Evolutionary conservation across 371 early-diverging fungal genomes (phyloP).

Genomic region (Haplosporangium sp.): DNA sequence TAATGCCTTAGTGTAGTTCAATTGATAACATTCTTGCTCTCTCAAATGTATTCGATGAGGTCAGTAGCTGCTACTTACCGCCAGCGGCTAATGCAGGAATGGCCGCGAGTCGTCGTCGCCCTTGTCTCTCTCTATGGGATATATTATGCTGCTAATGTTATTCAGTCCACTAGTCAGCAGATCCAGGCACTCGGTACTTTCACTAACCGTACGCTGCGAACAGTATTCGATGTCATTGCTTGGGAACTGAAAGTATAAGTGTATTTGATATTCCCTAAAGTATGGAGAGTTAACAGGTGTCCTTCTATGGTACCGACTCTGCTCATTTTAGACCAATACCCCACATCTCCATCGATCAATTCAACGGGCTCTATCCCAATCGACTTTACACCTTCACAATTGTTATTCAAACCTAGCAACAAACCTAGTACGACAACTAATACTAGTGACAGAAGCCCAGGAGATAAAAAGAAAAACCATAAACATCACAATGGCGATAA

Average conservation of each 20-base stretch:
- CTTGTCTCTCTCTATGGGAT: slow-evolving; percentile 46
- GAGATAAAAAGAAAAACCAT: background rate
- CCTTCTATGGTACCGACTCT: slow-evolving; percentile 2
- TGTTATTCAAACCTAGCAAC: slow-evolving; percentile 2
- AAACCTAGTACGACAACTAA: background rate
- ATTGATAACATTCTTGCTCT: no score
- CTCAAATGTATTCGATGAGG: background rate
- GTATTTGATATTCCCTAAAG: no score
- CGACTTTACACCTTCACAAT: background rate
- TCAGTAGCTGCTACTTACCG: background rate
- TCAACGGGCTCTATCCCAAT: background rate
- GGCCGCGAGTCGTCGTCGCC: slow-evolving; percentile 47
- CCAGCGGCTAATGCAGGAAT: slow-evolving; percentile 20
- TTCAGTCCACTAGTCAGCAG: slow-evolving; percentile 17
- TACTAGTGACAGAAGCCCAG: background rate
- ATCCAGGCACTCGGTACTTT: slow-evolving; percentile 29
- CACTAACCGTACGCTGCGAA: slow-evolving; percentile 6
- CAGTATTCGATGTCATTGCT: background rate
- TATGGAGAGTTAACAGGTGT: slow-evolving; percentile 1
- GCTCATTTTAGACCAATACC: background rate
- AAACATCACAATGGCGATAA: background rate
- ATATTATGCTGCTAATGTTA: slow-evolving; percentile 26
- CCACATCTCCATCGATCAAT: background rate
- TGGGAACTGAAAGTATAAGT: no score
- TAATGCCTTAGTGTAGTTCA: no score